Conservation (phyloP, 345 rosid genomes). For the Bruguiera parviflora region DNA sequence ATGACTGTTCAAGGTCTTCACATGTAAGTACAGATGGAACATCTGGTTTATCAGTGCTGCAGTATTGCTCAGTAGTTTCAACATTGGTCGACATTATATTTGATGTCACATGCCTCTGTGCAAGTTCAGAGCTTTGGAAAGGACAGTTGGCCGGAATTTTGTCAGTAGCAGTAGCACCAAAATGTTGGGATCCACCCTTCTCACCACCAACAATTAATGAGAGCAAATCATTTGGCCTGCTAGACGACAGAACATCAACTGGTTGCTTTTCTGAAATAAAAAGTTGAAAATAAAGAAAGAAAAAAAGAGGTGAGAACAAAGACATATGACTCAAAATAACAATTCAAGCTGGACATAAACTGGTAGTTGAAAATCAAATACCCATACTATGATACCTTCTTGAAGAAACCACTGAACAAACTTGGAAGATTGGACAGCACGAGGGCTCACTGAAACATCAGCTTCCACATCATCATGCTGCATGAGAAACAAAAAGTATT, state of each 20-base stretch:
- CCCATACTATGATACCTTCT: constrained; percentile 49
- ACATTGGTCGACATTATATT: constrained; percentile 13
- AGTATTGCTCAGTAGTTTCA: constrained; percentile 32
- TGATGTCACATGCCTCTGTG: constrained; percentile 25
- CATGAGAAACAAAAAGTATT: constrained; percentile 20
- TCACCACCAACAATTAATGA: constrained; percentile 76
- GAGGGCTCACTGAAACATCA: constrained; percentile 46
- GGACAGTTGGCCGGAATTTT: constrained; percentile 30
- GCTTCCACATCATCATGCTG: constrained; percentile 49
- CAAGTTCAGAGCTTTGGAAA: constrained; percentile 36
- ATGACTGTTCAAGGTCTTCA: constrained; percentile 96
- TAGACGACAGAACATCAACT: constrained; percentile 36
- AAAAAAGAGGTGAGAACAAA: neutral
- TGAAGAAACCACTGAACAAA: constrained; percentile 84
- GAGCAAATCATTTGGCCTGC: constrained; percentile 56
- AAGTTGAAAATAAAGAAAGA: neutral
- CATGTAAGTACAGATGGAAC: constrained; percentile 82
- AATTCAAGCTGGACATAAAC: neutral
- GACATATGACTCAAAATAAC: neutral
- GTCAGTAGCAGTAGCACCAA: constrained; percentile 37
- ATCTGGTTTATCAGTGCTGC: constrained; percentile 30
- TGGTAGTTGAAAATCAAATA: constrained; percentile 9
- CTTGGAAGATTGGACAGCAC: constrained; percentile 60
- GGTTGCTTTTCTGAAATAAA: constrained; percentile 64
- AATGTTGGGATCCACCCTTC: constrained; percentile 40